Conservation (phyloP, 106 monocot genomes). For the Triglochin maritima region DNA sequence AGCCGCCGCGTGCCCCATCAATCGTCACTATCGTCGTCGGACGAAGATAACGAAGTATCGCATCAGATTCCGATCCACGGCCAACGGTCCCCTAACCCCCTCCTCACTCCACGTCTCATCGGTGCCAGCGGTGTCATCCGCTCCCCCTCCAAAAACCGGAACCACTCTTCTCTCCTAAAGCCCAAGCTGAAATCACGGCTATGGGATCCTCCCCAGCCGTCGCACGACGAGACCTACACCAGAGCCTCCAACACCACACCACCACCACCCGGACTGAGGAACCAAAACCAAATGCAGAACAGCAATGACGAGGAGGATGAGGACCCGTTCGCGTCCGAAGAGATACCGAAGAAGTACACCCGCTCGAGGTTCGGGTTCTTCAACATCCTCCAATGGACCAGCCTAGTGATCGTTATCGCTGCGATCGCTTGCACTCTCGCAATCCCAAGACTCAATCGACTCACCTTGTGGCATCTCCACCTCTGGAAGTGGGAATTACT, state of each 20-base stretch:
- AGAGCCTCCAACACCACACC: background rate
- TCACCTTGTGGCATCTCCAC: constrained; percentile 43
- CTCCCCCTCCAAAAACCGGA: background rate
- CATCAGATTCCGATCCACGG: background rate
- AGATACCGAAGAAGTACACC: constrained; percentile 37
- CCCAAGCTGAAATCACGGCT: constrained; percentile 18
- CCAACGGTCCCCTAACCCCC: background rate
- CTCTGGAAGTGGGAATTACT: constrained; percentile 76
- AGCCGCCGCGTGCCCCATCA: background rate
- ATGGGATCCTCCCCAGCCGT: constrained; percentile 15
- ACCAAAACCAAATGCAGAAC: constrained; percentile 4
- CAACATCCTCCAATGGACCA: constrained; percentile 34
- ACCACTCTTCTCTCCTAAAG: background rate
- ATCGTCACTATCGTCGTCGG: constrained; percentile 14
- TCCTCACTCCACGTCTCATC: background rate
- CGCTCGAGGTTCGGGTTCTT: constrained; percentile 8
- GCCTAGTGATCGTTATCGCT: constrained; percentile 42
- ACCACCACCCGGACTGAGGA: constrained; percentile 2
- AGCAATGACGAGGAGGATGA: constrained; percentile 63
- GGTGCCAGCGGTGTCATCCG: constrained; percentile 3
- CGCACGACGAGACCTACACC: background rate
- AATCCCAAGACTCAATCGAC: constrained; percentile 21
- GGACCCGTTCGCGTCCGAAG: constrained; percentile 55
- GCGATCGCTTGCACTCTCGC: constrained; percentile 37
- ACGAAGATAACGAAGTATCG: constrained; percentile 7